Conservation (phyloP, 768 basidiomycete genomes). For the Mycena albidolilacea region DNA sequence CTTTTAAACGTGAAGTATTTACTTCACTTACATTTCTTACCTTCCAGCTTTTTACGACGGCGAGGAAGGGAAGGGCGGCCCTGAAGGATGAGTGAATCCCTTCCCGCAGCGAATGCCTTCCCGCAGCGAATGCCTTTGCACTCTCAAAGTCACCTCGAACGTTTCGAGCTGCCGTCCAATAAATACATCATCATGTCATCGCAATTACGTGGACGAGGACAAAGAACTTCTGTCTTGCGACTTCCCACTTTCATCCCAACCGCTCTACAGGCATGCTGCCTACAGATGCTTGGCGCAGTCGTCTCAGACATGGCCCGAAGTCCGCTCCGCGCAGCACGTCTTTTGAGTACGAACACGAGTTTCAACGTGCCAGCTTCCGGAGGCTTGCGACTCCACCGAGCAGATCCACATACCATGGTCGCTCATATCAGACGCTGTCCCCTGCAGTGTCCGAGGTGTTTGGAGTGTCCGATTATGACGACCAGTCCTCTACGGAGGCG, state of each 20-base stretch:
- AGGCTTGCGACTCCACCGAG: constrained; percentile 74
- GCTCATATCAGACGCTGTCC: constrained; percentile 59
- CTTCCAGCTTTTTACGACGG: background rate
- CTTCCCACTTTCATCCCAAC: background rate
- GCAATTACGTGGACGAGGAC: constrained; percentile 1
- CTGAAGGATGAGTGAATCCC: background rate
- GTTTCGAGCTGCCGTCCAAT: background rate
- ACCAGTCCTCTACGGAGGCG: constrained; percentile 63
- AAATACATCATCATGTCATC: background rate
- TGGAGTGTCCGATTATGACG: constrained; percentile 77
- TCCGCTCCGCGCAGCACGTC: constrained; percentile 79
- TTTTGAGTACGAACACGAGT: constrained; percentile 81
- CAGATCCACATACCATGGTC: constrained; percentile 44
- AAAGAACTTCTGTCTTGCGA: constrained; percentile 6
- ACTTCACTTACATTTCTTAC: too few species aligned
- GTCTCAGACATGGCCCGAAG: constrained; percentile 60
- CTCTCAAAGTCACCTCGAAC: too few species aligned
- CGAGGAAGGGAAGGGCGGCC: background rate
- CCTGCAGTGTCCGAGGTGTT: constrained; percentile 46
- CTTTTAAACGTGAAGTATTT: too few species aligned
- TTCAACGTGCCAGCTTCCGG: constrained; percentile 65
- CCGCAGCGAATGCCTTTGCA: too few species aligned
- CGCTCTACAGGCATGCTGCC: constrained; percentile 45
- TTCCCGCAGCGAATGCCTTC: background rate
- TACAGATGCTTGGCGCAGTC: constrained; percentile 77